phyloP scores from a whole-genome alignment of 2,329 filamentous ascomycete genomes.

The Xylariaceae sp. region DNA sequence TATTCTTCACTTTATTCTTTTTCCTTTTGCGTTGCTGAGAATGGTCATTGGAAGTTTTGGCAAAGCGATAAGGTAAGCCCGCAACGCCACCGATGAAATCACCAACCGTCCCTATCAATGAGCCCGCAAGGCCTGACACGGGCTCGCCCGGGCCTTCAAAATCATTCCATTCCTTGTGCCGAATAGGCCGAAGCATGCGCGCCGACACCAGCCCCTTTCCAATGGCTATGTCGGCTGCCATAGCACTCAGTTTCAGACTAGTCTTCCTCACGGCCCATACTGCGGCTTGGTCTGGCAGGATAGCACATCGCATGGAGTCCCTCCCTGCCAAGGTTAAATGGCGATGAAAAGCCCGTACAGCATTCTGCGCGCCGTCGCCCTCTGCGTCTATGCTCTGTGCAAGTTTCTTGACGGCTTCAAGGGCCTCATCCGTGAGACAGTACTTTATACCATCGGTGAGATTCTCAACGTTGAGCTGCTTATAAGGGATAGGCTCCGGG shows the following conservation, averaged over 20 bases:
- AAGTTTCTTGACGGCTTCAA: constrained; percentile 55
- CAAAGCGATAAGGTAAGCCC: constrained; percentile 60
- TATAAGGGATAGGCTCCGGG: constrained; percentile 66
- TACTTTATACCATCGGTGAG: constrained; percentile 69
- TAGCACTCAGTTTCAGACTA: constrained; percentile 56
- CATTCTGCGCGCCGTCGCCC: constrained; percentile 71
- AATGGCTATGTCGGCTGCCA: constrained; percentile 65
- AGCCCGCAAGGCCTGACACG: constrained; percentile 63
- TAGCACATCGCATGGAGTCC: constrained; percentile 62
- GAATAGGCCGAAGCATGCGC: constrained; percentile 60
- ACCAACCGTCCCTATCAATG: constrained; percentile 56
- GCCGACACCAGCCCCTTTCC: constrained; percentile 60
- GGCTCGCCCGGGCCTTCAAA: constrained; percentile 75
- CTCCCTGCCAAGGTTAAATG: constrained; percentile 37
- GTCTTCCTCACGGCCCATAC: constrained; percentile 65
- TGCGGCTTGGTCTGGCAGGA: constrained; percentile 61
- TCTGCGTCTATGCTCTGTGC: constrained; percentile 42
- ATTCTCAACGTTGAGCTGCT: constrained; percentile 60
- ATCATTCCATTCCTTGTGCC: constrained; percentile 73
- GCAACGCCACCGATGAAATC: constrained; percentile 62
- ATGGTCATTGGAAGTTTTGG: constrained; percentile 55
- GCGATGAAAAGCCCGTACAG: constrained; percentile 64
- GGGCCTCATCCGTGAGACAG: constrained; percentile 61
- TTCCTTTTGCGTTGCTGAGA: constrained; percentile 47
- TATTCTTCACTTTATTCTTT: constrained; percentile 26